A percentile compares a stretch with the other conserved stretches of the same genome.
phyloP scores from a whole-genome alignment of 192 early-diverging fungal genomes.

The Ambispora gerdemannii region DNA sequence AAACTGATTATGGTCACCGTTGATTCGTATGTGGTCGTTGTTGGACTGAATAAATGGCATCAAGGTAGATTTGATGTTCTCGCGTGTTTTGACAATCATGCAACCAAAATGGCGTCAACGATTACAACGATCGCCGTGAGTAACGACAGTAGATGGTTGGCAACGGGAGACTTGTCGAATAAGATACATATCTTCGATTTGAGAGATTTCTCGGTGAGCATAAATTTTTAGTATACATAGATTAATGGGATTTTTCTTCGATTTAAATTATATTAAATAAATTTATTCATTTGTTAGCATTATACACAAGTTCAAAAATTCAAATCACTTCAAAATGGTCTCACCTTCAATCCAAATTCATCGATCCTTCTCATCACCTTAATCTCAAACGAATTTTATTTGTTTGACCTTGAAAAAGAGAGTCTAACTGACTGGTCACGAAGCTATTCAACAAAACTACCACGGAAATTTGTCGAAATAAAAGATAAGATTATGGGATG shows the following conservation, averaged over 20 bases:
- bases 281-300: slow-evolving; percentile 41
- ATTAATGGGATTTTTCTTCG: slow-evolving; percentile 9
- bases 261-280: slow-evolving; percentile 4
- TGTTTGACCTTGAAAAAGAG: slow-evolving; percentile 70
- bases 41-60: slow-evolving; percentile 68
- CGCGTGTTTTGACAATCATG: slow-evolving; percentile 43
- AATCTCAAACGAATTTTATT: slow-evolving; percentile 69
- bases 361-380: slow-evolving; percentile 59
- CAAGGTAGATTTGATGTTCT: slow-evolving; percentile 33
- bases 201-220: slow-evolving; percentile 60
- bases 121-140: slow-evolving; percentile 74
- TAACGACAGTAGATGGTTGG: slow-evolving; percentile 76
- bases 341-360: slow-evolving; percentile 62
- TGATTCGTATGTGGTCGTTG: slow-evolving; percentile 71
- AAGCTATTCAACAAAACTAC: slow-evolving; percentile 63
- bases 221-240: slow-evolving; percentile 5
- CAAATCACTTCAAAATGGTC: slow-evolving; percentile 57
- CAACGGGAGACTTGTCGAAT: slow-evolving; percentile 71
- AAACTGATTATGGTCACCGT: slow-evolving; percentile 72
- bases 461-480: slow-evolving; percentile 58
- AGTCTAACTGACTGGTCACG: slow-evolving; percentile 81
- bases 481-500: slow-evolving; percentile 74
- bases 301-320: slow-evolving; percentile 64
- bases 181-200: slow-evolving; percentile 74
- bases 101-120: slow-evolving; percentile 46